Evolutionary conservation across 106 monocot species (phyloP).

Genomic region (Acorus calamus): DNA sequence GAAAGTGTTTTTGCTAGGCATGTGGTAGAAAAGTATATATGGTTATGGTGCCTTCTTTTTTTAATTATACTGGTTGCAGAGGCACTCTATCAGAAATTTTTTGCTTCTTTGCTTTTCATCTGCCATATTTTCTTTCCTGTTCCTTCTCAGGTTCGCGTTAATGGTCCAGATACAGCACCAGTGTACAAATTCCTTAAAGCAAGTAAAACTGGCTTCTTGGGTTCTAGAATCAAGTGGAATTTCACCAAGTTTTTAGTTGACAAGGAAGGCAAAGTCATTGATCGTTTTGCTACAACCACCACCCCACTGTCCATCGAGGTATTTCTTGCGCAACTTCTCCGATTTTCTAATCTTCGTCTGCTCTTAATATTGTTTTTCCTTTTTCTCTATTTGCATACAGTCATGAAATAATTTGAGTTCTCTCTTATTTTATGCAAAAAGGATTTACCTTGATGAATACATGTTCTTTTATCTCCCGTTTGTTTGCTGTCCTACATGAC

Average conservation of each 20-base stretch:
- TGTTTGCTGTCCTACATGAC: too few species aligned
- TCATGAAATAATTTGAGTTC: too few species aligned
- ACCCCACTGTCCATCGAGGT: conserved; percentile 64
- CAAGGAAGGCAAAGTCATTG: conserved; percentile 60
- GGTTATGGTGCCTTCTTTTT: too few species aligned
- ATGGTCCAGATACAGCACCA: conserved; percentile 59
- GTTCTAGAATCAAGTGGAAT: conserved; percentile 82
- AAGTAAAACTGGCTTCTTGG: conserved; percentile 52
- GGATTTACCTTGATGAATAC: too few species aligned
- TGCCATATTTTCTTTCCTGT: neutral
- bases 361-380: too few species aligned
- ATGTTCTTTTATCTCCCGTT: too few species aligned
- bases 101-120: neutral
- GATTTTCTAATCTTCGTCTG: too few species aligned
- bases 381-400: too few species aligned
- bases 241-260: conserved; percentile 87
- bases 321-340: neutral
- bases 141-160: conserved; percentile 57
- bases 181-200: conserved; percentile 76
- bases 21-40: too few species aligned
- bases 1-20: too few species aligned
- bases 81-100: neutral
- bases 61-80: neutral
- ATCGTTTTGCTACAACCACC: conserved; percentile 47
- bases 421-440: too few species aligned